Percentiles rank a stretch among this genome's conserved stretches.
Evolutionary conservation across 2,329 filamentous ascomycete species (phyloP).

Genomic region (Claviceps cyperi): DNA sequence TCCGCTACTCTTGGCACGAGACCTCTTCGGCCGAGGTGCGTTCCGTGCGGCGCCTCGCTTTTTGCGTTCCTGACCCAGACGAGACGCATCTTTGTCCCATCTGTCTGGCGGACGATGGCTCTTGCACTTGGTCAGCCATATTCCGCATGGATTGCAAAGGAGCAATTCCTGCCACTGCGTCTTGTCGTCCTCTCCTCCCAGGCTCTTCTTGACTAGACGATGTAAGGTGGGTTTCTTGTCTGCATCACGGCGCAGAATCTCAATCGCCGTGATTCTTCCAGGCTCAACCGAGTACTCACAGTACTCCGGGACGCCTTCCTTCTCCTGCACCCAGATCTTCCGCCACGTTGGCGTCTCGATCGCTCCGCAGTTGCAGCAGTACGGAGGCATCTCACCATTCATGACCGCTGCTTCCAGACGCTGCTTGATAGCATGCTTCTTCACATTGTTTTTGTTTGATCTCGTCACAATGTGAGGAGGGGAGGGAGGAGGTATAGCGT

Average conservation of each 20-base stretch:
- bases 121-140: constrained; percentile 86
- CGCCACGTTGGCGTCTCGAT: constrained; percentile 96
- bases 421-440: constrained; percentile 47
- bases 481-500: constrained; percentile 22
- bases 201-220: constrained; percentile 63
- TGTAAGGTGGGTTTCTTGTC: constrained; percentile 51
- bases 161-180: constrained; percentile 54
- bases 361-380: constrained; percentile 82
- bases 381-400: constrained; percentile 75
- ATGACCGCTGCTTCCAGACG: constrained; percentile 49
- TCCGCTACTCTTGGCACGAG: constrained; percentile 32
- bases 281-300: constrained; percentile 60
- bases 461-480: constrained; percentile 27
- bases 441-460: constrained; percentile 48
- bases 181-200: constrained; percentile 48
- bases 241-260: constrained; percentile 47
- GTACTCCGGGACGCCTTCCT: constrained; percentile 53
- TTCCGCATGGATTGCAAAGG: constrained; percentile 89
- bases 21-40: constrained; percentile 31
- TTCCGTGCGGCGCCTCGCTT: constrained; percentile 30
- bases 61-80: constrained; percentile 35
- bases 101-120: constrained; percentile 67
- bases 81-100: constrained; percentile 56
- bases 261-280: constrained; percentile 60
- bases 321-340: constrained; percentile 72